Evolutionary conservation across 2,329 filamentous ascomycete species (phyloP).

Genomic region (Alternaria longipes): DNA sequence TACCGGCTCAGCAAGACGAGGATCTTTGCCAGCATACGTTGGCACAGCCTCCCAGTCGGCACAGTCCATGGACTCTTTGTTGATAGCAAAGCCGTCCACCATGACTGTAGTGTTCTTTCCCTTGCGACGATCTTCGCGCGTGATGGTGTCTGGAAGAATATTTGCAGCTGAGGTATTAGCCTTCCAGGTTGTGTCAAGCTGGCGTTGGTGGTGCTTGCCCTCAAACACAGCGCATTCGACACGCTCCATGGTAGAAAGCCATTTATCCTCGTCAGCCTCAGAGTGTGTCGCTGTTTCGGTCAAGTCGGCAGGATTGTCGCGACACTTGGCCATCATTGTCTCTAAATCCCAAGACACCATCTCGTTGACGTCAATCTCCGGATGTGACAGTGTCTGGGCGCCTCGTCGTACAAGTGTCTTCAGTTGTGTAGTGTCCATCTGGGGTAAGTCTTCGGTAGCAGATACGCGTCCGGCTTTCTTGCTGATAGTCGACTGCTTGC

Average conservation of each 20-base stretch:
- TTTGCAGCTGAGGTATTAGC: conserved; percentile 38
- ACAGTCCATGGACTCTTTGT: conserved; percentile 64
- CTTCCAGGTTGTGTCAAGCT: conserved; percentile 41
- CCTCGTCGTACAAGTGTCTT: conserved; percentile 65
- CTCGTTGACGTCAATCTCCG: conserved; percentile 63
- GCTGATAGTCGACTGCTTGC: conserved; percentile 39
- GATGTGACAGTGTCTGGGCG: conserved; percentile 61
- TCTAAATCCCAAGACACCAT: conserved; percentile 67
- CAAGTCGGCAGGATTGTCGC: conserved; percentile 59
- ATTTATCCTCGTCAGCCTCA: conserved; percentile 62
- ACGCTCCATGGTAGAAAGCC: conserved; percentile 65
- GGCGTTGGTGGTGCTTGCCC: conserved; percentile 61
- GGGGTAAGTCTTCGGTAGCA: conserved; percentile 59
- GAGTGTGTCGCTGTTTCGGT: conserved; percentile 46
- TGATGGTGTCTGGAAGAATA: conserved; percentile 52
- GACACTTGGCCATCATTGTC: conserved; percentile 63
- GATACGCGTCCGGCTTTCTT: conserved; percentile 23
- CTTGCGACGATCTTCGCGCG: conserved; percentile 60
- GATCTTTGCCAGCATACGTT: conserved; percentile 65
- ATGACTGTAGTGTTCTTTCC: conserved; percentile 68
- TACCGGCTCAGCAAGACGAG: conserved; percentile 59
- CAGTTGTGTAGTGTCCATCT: conserved; percentile 61
- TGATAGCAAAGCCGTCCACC: conserved; percentile 64
- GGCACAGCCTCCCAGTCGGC: conserved; percentile 66
- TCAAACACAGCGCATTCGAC: conserved; percentile 67